A percentile compares a stretch with the other conserved stretches of the same genome.
These are phyloP conservation scores for Microcos paniculata DNA, from an alignment of 345 rosid genomes.

Conservation along the genomic window DNA sequence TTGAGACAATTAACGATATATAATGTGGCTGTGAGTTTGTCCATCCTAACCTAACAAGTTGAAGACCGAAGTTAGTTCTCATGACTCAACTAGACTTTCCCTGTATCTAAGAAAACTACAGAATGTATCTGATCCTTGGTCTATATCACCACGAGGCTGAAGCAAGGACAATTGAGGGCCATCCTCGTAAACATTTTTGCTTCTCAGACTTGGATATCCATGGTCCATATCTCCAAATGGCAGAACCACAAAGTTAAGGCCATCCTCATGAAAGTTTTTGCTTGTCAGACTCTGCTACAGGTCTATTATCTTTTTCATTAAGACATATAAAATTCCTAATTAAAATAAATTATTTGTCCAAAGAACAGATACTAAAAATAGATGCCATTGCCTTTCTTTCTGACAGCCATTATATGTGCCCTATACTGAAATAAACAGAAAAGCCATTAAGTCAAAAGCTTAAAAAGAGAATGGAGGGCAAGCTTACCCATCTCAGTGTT, in stretches of 20 bases:
- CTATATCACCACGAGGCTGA: background rate
- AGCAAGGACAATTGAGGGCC: background rate
- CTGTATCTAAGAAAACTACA: background rate
- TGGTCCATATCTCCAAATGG: background rate
- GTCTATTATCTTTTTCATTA: background rate
- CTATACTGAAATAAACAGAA: background rate
- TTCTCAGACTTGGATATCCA: background rate
- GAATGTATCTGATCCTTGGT: background rate
- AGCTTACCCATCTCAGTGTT: conserved; percentile 86
- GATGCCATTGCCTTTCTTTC: background rate
- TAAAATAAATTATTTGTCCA: no score
- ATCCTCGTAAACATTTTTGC: background rate
- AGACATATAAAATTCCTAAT: no score
- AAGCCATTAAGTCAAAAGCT: conserved; percentile 9
- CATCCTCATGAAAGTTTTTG: background rate
- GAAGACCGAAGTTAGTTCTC: background rate
- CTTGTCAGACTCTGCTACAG: background rate
- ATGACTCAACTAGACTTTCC: background rate
- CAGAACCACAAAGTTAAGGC: background rate
- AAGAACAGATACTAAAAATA: background rate
- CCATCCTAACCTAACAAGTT: background rate
- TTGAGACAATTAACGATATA: background rate
- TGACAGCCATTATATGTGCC: no score
- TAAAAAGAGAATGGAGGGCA: conserved; percentile 4
- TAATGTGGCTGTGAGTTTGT: background rate